Evolutionary conservation across 345 rosid species (phyloP), one percentile per base, ranked within the genome.

Genomic region (Gossypium rotundifolium): DNA sequence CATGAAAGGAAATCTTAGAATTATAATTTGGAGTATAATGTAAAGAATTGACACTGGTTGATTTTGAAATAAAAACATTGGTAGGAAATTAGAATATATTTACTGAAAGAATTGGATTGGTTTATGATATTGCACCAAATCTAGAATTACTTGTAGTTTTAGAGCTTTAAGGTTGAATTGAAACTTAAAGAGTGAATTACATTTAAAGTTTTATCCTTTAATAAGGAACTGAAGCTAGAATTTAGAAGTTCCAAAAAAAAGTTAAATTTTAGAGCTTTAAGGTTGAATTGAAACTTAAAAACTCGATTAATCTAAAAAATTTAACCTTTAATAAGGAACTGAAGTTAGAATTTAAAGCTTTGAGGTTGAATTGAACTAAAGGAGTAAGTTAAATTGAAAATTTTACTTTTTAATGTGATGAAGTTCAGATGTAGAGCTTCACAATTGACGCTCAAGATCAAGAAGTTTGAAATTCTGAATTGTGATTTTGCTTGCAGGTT

Each of bases 401-500:
- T 23, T 0, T 65, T 20, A 6, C 16, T 46, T 17, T 65, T 67
- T 23, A 67, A 46, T 9, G 38, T 22, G 55, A 10, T 46, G 40
- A 67, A 68, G 44, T 25, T 49, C 2, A n/a, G 10, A 25, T 17
- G 9, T 69, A 51, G 23, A 27, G 46, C 60, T 25, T 10, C 16
- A 4, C 4, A 11, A 18, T 69, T 69, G 45, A 4, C 4, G 16
- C 22, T 69, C 13, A 27, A 2, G 23, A 23, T 51, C 9, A 27
- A 17, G 10, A 51, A 7, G 51, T 20, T 45, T 25, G 38, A 46
- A 22, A 7, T 13, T 48, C 4, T 25, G 58, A 48, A 68, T 13
- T 67, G 8, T 67, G 42, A 67, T 49, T 48, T 48, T 68, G 44
- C 22, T 51, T 79, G 75, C 86, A 92, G 97, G 85, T 92, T 46